A percentile compares a stretch with the other conserved stretches of the same genome.
phyloP scores from a whole-genome alignment of 257 asterid species.

The Capsicum rhomboideum region DNA sequence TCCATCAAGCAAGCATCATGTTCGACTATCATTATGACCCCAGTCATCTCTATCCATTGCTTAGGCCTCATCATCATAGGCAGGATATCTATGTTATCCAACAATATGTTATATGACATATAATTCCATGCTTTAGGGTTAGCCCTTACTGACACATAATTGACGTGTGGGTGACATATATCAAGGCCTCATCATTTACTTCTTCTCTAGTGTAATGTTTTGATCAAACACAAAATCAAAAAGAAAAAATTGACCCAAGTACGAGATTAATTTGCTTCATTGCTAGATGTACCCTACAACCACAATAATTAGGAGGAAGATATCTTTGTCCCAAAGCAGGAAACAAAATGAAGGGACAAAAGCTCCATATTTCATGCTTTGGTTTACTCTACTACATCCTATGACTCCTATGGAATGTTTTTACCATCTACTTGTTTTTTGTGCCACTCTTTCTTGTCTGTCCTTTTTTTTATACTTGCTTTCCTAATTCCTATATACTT shows the following conservation, averaged over 20 bases:
- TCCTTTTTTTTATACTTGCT: not conserved
- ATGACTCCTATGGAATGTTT: not conserved
- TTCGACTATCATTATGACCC: not conserved
- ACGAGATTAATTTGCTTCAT: not conserved
- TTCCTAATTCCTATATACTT: not conserved
- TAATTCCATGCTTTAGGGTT: not conserved
- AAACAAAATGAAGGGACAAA: not conserved
- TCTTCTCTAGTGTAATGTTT: not conserved
- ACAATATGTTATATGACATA: not conserved
- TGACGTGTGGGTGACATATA: not conserved
- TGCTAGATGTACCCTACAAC: not conserved
- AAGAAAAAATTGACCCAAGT: not conserved
- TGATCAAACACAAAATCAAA: not conserved
- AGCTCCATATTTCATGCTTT: not conserved
- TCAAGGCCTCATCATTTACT: not conserved
- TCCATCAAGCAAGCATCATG: not conserved
- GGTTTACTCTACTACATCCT: not conserved
- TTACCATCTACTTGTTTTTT: not conserved
- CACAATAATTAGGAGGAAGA: not conserved
- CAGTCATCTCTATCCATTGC: not conserved
- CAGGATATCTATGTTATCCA: not conserved
- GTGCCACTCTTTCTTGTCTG: slow-evolving; percentile 1
- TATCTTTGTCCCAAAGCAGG: slow-evolving; percentile 1
- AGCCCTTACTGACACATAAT: not conserved
- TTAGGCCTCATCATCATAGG: not conserved